Conservation (phyloP, 164 flowering plant species). For the Liquidambar formosana region DNA sequence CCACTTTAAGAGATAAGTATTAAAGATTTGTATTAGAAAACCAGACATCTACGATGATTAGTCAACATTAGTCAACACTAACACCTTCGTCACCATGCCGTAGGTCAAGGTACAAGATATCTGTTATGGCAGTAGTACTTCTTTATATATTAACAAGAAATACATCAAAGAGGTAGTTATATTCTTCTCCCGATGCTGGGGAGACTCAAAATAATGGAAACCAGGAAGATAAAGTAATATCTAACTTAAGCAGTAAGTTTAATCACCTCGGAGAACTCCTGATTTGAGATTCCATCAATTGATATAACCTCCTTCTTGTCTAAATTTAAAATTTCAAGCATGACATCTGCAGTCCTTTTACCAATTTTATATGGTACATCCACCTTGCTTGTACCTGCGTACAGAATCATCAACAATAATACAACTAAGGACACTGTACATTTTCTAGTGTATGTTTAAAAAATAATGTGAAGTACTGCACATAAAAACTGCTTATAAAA, state of each 20-base stretch:
- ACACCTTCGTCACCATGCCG: neutral
- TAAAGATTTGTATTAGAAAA: neutral
- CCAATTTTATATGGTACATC: constrained; percentile 38
- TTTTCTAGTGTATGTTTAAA: neutral
- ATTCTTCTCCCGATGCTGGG: neutral
- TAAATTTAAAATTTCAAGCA: constrained; percentile 43
- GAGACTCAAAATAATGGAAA: neutral
- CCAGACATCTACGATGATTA: neutral
- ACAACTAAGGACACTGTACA: neutral
- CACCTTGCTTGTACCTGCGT: constrained; percentile 43
- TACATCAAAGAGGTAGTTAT: too few species aligned
- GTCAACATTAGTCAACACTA: neutral
- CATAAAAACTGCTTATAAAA: neutral
- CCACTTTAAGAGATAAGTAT: too few species aligned
- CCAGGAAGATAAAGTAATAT: neutral
- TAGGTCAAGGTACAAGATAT: neutral
- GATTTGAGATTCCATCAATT: constrained; percentile 43
- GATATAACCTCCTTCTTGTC: constrained; percentile 41
- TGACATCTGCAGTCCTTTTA: constrained; percentile 25
- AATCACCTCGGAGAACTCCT: constrained; percentile 49
- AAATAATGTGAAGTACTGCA: neutral
- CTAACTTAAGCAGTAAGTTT: neutral
- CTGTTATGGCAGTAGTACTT: neutral
- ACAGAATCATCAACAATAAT: neutral
- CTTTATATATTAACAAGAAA: neutral